phyloP scores from a whole-genome alignment of 441 rosid species.

The Croton laevigatus region DNA sequence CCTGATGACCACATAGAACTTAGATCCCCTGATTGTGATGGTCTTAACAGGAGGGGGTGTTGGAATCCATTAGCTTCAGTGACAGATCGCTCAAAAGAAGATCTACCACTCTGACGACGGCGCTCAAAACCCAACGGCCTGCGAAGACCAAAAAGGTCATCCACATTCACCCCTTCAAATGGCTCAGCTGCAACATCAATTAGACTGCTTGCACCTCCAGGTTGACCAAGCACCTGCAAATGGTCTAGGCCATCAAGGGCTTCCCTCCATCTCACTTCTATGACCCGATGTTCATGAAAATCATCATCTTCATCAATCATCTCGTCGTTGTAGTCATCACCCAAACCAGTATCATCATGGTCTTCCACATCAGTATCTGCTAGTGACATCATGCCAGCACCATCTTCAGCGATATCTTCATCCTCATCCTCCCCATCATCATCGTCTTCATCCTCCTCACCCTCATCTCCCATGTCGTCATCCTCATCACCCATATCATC shows the following conservation, averaged over 20 bases:
- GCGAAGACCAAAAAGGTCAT: constrained; percentile 88
- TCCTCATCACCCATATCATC: constrained; percentile 97
- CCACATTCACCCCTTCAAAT: constrained; percentile 96
- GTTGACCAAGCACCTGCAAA: constrained; percentile 86
- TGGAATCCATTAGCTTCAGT: constrained; percentile 85
- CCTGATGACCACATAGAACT: constrained; percentile 65
- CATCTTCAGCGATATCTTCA: constrained; percentile 93
- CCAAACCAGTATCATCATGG: constrained; percentile 89
- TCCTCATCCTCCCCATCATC: constrained; percentile 78
- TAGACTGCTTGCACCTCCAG: constrained; percentile 70
- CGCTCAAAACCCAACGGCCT: constrained; percentile 91
- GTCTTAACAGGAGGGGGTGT: constrained; percentile 90
- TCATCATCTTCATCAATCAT: constrained; percentile 98
- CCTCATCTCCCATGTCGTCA: constrained; percentile 88
- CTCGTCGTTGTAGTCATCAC: constrained; percentile 91
- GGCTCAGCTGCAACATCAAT: constrained; percentile 95
- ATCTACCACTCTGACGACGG: constrained; percentile 74
- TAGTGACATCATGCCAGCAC: constrained; percentile 92
- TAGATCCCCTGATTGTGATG: constrained; percentile 68
- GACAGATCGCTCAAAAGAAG: constrained; percentile 73
- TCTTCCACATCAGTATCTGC: constrained; percentile 97
- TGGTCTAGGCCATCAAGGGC: constrained; percentile 94
- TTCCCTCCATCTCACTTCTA: constrained; percentile 97
- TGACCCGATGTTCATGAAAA: constrained; percentile 82
- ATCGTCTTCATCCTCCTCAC: constrained; percentile 91